Conservation (phyloP, 768 basidiomycete species). For the Auricularia auricula-judae region DNA sequence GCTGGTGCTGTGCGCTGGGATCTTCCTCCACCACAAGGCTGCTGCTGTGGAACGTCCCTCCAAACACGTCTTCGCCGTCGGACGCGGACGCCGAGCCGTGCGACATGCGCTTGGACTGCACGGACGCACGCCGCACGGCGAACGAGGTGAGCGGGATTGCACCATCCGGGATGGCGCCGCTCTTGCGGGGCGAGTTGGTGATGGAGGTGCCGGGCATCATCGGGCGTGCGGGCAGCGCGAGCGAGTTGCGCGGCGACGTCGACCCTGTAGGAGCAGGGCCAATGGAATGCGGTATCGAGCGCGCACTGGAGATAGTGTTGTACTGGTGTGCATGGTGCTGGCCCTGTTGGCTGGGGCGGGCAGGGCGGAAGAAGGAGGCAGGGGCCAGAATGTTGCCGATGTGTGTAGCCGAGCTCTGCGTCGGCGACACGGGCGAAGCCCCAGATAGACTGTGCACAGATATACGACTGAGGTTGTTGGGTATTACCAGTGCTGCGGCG, state of each 20-base stretch:
- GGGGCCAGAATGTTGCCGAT: constrained; percentile 31
- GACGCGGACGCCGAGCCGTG: constrained; percentile 24
- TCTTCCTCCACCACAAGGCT: constrained; percentile 3
- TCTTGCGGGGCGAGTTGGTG: constrained; percentile 23
- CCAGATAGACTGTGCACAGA: neutral
- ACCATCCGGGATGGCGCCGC: constrained; percentile 23
- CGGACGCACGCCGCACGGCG: neutral
- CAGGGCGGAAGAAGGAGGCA: constrained; percentile 67
- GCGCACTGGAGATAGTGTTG: constrained; percentile 1
- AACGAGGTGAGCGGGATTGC: neutral
- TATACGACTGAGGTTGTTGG: neutral
- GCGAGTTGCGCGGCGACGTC: constrained; percentile 2
- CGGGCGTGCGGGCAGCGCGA: constrained; percentile 14
- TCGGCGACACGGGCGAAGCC: neutral
- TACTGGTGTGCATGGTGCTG: constrained; percentile 27
- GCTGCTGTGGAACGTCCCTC: constrained; percentile 3
- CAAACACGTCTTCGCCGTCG: constrained; percentile 17
- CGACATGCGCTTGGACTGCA: neutral
- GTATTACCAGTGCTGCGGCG: neutral
- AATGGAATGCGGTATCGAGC: neutral
- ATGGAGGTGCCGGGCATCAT: constrained; percentile 21
- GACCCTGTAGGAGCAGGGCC: constrained; percentile 3
- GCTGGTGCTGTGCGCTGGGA: constrained; percentile 13
- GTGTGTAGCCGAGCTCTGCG: constrained; percentile 4
- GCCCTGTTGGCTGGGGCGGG: constrained; percentile 40